Base-by-base conservation (phyloP, 1,139 yeast genomes). In the Tardiomyces blankii region DNA sequence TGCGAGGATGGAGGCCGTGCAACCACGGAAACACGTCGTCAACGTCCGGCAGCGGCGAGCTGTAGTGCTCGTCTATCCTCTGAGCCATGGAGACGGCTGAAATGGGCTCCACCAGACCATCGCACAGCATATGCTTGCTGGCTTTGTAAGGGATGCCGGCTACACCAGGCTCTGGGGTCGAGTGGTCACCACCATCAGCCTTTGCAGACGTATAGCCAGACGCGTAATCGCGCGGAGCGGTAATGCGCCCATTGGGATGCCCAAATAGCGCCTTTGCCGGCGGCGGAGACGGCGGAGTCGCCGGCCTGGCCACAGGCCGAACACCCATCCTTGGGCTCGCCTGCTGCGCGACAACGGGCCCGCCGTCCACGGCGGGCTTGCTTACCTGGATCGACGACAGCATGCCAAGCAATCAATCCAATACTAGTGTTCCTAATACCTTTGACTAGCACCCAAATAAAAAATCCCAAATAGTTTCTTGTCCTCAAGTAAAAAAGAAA, bases 1-100 rank as follows among this genome's bases (percentile, higher is more conserved):
- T 67, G n/a, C 46, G 44, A 3, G 61, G 58, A 48, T 62, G 62
- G 39, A 67, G 53, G 0, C 95, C 94, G 60, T 88, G 96, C 40
- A 86, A 70, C 96, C 96, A 88, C 1, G 97, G 97, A 56, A 88
- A 89, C 73, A 88, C 77, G 8, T 59, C 62, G 25, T 69, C 74
- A 13, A 91, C 81, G 1, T 74, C 77, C 0, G 96, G 95, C 35
- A 87, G 65, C 1, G 77, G 74, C 8, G 71, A 63, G 48, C 71
- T 54, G 42, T 62, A 60, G 43, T 59, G 61, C 39, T 50, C 5
- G 35, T 30, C 35, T 30, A 30, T 30, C 35, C 11, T 30, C 9
- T 30, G 4, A 3, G 16, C 35, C 35, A 30, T 30, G n/a, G 35
- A 3, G 35, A 12, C 5, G 35, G 35, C 35, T 3, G 16, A 13